Evolutionary conservation across 2,329 filamentous ascomycete species (phyloP).

Genomic region (Pezicula rhizophila): DNA sequence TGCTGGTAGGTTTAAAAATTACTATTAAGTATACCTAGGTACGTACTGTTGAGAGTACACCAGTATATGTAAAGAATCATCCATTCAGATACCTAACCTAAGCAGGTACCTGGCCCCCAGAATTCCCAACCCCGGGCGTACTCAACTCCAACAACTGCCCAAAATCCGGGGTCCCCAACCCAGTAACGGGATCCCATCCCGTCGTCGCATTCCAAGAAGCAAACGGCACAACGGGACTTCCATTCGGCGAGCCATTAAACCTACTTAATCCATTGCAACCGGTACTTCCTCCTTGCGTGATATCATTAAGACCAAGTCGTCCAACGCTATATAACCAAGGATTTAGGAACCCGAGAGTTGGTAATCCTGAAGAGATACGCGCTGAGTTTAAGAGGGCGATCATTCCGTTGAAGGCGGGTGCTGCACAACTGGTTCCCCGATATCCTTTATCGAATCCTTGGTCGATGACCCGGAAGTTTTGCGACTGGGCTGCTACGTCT

Average conservation of each 20-base stretch:
- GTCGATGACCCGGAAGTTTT: no score
- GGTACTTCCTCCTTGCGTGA: constrained; percentile 27
- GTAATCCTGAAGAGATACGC: no score
- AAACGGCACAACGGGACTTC: constrained; percentile 19
- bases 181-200: constrained; percentile 41
- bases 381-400: no score
- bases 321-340: constrained; percentile 21
- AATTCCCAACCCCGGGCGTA: constrained; percentile 12
- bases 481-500: constrained; percentile 30
- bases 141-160: constrained; percentile 16
- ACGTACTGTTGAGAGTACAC: no score
- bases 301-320: constrained; percentile 41
- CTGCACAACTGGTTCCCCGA: no score
- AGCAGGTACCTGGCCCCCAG: constrained; percentile 2
- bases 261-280: constrained; percentile 24
- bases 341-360: no score
- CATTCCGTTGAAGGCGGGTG: no score
- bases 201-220: constrained; percentile 33
- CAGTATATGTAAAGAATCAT: no score
- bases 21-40: no score
- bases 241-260: constrained; percentile 12
- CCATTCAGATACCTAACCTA: no score
- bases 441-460: no score
- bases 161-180: constrained; percentile 32
- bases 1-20: no score